Evolutionary conservation across 495 filamentous ascomycete genomes (phyloP), one percentile per base, ranked within the genome.

Genomic region (Astrothelium macrocarpum): DNA sequence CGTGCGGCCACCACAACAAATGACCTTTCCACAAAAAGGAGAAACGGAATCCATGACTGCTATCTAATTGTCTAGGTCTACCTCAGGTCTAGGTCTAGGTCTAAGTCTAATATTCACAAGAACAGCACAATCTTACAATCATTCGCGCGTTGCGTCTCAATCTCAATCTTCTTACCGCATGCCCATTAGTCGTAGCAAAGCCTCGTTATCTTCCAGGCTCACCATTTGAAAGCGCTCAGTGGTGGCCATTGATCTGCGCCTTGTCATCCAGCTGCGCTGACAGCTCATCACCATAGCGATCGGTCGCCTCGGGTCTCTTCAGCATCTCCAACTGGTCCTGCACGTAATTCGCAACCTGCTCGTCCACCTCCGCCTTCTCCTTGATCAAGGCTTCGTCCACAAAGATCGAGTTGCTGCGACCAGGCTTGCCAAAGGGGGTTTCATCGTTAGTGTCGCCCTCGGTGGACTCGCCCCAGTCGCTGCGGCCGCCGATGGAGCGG

Each of bases 401-500:
- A 32, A 66, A 67, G 25, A 72, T 62, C 16, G 71, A 71, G 31
- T 64, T 71, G 26, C 45, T 63, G 10, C 49, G 28, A 43, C 59
- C 61, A 32, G 25, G 28, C 42, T 64, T 72, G 9, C 56, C 62
- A 5, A 34, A 56, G 18, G 65, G 61, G 9, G 68, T 66, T 2
- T 71, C 75, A 32, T 68, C 67, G 62, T 77, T 69, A 7, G 49
- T 59, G 65, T 82, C 77, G 64, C 82, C 78, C 67, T 78, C 74
- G 25, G 77, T 72, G 32, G 78, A 79, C 0, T 68, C 64, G 61
- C 80, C 83, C 71, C 87, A 95, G 77, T 94, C 90, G 72, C 88
- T 93, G n/a, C 90, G 84, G 42, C 84, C 84, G 9, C 88, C 86
- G 66, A 97, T 91, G n/a, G 90, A 95, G 18, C 93, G 83, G 25